Conservation (phyloP, 345 rosid species). For the Bruguiera parviflora region DNA sequence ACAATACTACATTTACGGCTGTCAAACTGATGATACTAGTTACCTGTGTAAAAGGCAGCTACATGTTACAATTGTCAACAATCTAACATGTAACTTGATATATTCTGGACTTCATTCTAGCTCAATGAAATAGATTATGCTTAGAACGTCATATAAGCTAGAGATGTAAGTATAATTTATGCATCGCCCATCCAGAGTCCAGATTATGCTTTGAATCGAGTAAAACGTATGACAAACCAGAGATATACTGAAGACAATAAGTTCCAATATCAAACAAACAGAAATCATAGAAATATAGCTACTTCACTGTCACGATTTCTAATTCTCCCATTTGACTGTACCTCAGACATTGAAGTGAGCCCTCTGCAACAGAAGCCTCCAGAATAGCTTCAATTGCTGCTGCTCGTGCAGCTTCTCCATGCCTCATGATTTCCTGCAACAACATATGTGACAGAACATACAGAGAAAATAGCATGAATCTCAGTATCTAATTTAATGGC, state of each 20-base stretch:
- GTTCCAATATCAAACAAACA: constrained; percentile 2
- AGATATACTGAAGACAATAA: background rate
- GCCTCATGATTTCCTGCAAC: constrained; percentile 79
- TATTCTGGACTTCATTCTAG: background rate
- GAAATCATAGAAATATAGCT: background rate
- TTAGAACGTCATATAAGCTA: background rate
- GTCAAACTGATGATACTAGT: too few species aligned
- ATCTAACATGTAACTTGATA: background rate
- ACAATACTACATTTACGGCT: background rate
- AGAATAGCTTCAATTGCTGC: constrained; percentile 88
- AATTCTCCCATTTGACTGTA: constrained; percentile 15
- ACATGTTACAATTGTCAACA: background rate
- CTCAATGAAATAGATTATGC: background rate
- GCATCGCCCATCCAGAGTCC: background rate
- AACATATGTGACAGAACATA: background rate
- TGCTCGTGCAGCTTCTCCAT: constrained; percentile 81
- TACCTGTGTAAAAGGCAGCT: too few species aligned
- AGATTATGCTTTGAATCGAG: background rate
- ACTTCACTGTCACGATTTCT: background rate
- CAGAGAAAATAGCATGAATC: constrained; percentile 10
- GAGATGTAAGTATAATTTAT: background rate
- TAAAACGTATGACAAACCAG: background rate
- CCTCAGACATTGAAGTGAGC: constrained; percentile 88
- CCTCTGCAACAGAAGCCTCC: constrained; percentile 91
- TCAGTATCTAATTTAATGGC: background rate